Conservation (phyloP, 345 rosid genomes). For the Gossypium raimondii region DNA sequence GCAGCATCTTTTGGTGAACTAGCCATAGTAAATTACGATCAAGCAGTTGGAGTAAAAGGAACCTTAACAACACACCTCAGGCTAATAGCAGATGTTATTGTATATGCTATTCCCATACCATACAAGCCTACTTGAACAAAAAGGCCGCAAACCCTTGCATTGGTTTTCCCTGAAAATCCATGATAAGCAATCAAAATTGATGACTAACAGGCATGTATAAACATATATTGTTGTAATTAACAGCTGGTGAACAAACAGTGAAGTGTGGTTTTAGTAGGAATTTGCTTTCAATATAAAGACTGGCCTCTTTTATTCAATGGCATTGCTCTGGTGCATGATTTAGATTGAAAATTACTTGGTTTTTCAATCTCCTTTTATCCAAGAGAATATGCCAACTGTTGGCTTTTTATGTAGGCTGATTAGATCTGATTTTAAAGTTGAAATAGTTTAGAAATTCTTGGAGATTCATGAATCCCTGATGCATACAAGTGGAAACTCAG, state of each 20-base stretch:
- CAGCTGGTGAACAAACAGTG: background rate
- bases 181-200: background rate
- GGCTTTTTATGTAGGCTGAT: background rate
- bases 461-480: background rate
- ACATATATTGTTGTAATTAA: background rate
- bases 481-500: conserved; percentile 12
- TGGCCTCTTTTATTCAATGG: background rate
- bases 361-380: background rate
- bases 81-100: conserved; percentile 43
- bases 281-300: background rate
- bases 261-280: background rate
- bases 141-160: conserved; percentile 32
- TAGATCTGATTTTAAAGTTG: background rate
- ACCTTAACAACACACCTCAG: conserved; percentile 33
- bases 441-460: background rate
- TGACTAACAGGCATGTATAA: background rate
- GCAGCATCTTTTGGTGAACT: background rate
- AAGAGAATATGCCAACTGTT: background rate
- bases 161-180: conserved; percentile 34
- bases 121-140: conserved; percentile 34
- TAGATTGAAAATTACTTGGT: background rate
- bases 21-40: background rate
- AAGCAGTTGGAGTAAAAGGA: background rate
- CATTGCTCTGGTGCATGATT: background rate
- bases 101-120: conserved; percentile 44